Conservation (phyloP, 768 basidiomycete genomes). For the Rossbeevera mucosa region DNA sequence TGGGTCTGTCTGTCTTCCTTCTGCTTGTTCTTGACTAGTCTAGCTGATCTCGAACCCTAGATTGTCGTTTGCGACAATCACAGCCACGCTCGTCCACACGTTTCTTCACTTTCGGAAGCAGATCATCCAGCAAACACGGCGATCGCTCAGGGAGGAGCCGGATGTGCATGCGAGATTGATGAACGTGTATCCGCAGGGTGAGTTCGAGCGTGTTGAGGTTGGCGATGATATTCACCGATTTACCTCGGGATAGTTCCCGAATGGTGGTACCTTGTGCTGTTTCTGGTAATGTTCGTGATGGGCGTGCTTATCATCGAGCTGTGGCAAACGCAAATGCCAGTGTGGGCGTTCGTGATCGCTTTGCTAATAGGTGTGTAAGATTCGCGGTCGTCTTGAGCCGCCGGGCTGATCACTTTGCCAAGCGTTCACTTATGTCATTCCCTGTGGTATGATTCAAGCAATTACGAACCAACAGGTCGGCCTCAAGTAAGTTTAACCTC, state of each 20-base stretch:
- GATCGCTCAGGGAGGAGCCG: conserved; percentile 69
- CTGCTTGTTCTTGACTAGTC: background rate
- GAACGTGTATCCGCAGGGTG: conserved; percentile 56
- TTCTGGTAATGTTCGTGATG: conserved; percentile 65
- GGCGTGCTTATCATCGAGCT: conserved; percentile 67
- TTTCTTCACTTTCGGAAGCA: conserved; percentile 72
- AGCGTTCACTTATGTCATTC: conserved; percentile 45
- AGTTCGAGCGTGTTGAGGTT: background rate
- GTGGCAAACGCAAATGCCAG: conserved; percentile 70
- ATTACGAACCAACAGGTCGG: conserved; percentile 80
- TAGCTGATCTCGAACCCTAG: conserved; percentile 49
- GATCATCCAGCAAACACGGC: conserved; percentile 66
- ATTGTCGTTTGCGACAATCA: conserved; percentile 77
- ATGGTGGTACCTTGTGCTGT: conserved; percentile 78
- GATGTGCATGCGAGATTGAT: conserved; percentile 85
- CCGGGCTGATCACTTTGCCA: conserved; percentile 3
- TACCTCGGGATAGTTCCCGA: conserved; percentile 53
- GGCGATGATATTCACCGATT: background rate
- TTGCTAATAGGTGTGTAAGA: conserved; percentile 41
- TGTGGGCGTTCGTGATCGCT: conserved; percentile 65
- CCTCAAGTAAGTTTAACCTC: conserved; percentile 36
- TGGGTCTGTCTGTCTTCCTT: conserved; percentile 13
- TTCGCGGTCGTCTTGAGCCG: background rate
- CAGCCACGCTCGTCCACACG: conserved; percentile 29
- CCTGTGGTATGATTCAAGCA: conserved; percentile 57